Percentiles rank a stretch among this genome's conserved stretches.
Conservation (phyloP, 1,284 basidiomycete species). For the Phellopilus nigrolimitatus region DNA sequence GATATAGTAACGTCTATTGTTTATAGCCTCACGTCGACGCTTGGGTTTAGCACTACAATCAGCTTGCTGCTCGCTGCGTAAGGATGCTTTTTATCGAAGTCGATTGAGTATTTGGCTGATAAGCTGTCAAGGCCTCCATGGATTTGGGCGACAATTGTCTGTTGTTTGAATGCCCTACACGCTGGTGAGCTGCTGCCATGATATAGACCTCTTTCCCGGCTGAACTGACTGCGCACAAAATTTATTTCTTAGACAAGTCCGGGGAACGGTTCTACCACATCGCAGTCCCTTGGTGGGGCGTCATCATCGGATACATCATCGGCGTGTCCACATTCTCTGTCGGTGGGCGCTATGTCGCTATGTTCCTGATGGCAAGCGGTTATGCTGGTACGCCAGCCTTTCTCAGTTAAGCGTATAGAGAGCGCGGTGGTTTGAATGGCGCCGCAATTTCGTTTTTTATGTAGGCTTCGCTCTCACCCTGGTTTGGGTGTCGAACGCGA, state of each 20-base stretch:
- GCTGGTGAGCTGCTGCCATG: too few relatives aligned
- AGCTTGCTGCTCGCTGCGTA: slow-evolving; percentile 49
- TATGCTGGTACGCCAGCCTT: too few relatives aligned
- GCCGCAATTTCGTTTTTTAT: too few relatives aligned
- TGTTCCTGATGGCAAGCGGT: slow-evolving; percentile 72
- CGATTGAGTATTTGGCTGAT: neutral
- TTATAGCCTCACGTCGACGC: slow-evolving; percentile 46
- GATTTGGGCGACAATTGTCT: slow-evolving; percentile 51
- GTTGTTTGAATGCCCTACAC: slow-evolving; percentile 60
- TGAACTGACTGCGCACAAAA: slow-evolving; percentile 7
- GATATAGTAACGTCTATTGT: neutral
- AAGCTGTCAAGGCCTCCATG: slow-evolving; percentile 52
- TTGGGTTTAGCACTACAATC: slow-evolving; percentile 56
- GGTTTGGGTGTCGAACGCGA: slow-evolving; percentile 59
- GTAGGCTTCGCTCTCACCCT: slow-evolving; percentile 48
- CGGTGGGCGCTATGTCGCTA: slow-evolving; percentile 54
- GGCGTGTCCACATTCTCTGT: slow-evolving; percentile 49
- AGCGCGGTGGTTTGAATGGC: too few relatives aligned
- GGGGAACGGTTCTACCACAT: slow-evolving; percentile 71
- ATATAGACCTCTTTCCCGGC: slow-evolving; percentile 19
- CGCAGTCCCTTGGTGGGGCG: slow-evolving; percentile 52
- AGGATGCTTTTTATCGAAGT: neutral
- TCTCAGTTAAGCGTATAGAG: too few relatives aligned
- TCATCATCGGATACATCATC: slow-evolving; percentile 60
- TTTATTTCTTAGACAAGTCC: slow-evolving; percentile 39